Conservation (phyloP, 352 stramenopile species). For the Phytophthora cactorum region DNA sequence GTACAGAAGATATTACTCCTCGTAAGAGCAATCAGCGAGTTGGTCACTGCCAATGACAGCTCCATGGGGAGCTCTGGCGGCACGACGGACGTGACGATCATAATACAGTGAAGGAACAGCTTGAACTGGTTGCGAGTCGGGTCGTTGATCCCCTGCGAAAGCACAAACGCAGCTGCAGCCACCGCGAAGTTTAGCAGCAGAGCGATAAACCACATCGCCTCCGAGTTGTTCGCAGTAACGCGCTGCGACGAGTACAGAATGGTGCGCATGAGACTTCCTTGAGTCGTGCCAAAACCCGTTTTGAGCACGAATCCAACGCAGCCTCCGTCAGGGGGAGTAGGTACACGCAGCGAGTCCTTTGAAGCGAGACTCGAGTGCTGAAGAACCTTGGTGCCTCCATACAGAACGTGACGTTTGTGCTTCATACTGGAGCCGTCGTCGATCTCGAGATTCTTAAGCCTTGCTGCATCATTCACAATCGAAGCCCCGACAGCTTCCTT, state of each 20-base stretch:
- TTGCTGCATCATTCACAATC: conserved; percentile 77
- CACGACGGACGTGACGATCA: conserved; percentile 99
- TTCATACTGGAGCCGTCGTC: conserved; percentile 80
- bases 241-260: conserved; percentile 98
- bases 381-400: conserved; percentile 92
- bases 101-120: conserved; percentile 96
- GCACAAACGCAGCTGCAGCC: conserved; percentile 93
- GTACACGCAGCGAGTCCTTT: conserved; percentile 44
- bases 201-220: conserved; percentile 97
- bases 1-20: conserved; percentile 98
- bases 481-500: conserved; percentile 92
- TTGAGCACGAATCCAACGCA: conserved; percentile 95
- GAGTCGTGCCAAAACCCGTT: conserved; percentile 97
- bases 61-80: conserved; percentile 99
- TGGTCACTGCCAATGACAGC: conserved; percentile 97
- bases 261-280: conserved; percentile 97
- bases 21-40: conserved; percentile 94
- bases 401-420: conserved; percentile 92
- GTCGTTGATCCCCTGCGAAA: conserved; percentile 85
- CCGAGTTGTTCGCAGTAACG: conserved; percentile 94
- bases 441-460: conserved; percentile 66
- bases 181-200: conserved; percentile 98
- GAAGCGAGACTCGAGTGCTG: conserved; percentile 64
- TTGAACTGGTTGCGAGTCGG: conserved; percentile 96
- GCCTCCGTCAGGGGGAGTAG: conserved; percentile 90